Evolutionary conservation across 1,284 basidiomycete species (phyloP), one percentile per base, ranked within the genome.

Genomic region (Uromyces viciae-fabae): DNA sequence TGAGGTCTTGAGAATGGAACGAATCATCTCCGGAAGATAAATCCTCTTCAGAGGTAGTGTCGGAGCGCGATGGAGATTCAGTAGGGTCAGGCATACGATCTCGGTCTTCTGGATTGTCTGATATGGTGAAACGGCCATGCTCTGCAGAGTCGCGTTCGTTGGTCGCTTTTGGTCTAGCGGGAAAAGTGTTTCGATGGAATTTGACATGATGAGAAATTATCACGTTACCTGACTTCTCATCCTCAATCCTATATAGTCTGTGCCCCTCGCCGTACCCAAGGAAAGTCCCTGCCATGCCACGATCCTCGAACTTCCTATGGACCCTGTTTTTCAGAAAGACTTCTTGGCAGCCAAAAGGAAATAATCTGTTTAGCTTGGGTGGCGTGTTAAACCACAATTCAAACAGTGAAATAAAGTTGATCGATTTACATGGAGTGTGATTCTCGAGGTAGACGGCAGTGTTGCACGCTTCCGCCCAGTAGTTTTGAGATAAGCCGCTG

Each of bases 251-350:
- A 28, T 56, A 56, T 19, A 22, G 11, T 22, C 46, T 49, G 46
- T 49, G 46, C 22, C 11, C 11, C 46, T 49, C 46, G 11, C 46
- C 19, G 54, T 56, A 56, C 31, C 54, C 54, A 19, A 56, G 54
- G 31, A 56, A 56, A n/a, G 54, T 56, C 31, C 54, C 54, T 8
- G 54, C 54, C 31, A 28, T 28, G 22, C 54, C 54, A n/a, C 31
- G 54, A 56, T 56, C 54, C 31, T 28, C 54, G 31, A 56, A 56
- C 54, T 56, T 56, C 54, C 54, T 28, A n/a, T 19, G 5, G 54
- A n/a, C 54, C 54, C 54, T 56, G 54, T 56, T 56, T 28, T 56
- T 56, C 54, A 56, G 54, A 56, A 56, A 56, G 19, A 56, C 31
- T n/a, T 19, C 54, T 56, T 56, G 54, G 31, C 5, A 56, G 54